Conservation (phyloP, 1,284 basidiomycete genomes). For the Ustilago nuda region DNA sequence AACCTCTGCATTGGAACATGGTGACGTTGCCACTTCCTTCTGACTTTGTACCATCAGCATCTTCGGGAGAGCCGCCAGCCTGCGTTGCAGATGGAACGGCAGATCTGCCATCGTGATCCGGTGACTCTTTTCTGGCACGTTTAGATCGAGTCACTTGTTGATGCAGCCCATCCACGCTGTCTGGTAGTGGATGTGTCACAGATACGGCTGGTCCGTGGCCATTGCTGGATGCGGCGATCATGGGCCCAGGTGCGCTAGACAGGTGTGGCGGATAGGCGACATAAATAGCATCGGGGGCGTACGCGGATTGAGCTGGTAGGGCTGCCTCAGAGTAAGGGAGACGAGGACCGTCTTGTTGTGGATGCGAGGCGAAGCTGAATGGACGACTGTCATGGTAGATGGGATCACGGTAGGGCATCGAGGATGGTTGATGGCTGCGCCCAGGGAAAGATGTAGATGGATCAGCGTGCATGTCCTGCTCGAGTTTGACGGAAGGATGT, state of each 20-base stretch:
- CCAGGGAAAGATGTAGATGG: conserved; percentile 17
- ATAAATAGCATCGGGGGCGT: conserved; percentile 18
- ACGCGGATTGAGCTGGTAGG: conserved; percentile 5
- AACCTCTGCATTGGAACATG: conserved; percentile 93
- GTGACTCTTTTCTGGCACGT: conserved; percentile 29
- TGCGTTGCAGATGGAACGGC: not conserved
- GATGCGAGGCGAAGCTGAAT: conserved; percentile 16
- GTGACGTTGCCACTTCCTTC: conserved; percentile 74
- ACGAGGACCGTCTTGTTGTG: conserved; percentile 19
- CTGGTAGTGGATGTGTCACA: conserved; percentile 9
- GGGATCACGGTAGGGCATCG: conserved; percentile 28
- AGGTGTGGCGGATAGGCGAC: conserved; percentile 19
- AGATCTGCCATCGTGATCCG: conserved; percentile 15
- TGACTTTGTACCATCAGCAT: conserved; percentile 25
- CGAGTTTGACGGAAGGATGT: conserved; percentile 17
- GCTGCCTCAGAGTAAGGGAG: conserved; percentile 16
- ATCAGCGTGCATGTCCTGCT: conserved; percentile 17
- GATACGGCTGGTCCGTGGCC: conserved; percentile 6
- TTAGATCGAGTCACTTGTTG: conserved; percentile 18
- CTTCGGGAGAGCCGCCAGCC: conserved; percentile 14
- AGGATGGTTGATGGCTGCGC: conserved; percentile 17
- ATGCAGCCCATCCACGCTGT: not conserved
- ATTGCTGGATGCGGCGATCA: conserved; percentile 15
- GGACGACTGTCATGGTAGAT: conserved; percentile 19
- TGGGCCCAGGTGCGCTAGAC: conserved; percentile 7